These are phyloP conservation scores for Ascochyta clinopodiicola DNA, from an alignment of 2,329 filamentous ascomycete species.

Conservation along the genomic window DNA sequence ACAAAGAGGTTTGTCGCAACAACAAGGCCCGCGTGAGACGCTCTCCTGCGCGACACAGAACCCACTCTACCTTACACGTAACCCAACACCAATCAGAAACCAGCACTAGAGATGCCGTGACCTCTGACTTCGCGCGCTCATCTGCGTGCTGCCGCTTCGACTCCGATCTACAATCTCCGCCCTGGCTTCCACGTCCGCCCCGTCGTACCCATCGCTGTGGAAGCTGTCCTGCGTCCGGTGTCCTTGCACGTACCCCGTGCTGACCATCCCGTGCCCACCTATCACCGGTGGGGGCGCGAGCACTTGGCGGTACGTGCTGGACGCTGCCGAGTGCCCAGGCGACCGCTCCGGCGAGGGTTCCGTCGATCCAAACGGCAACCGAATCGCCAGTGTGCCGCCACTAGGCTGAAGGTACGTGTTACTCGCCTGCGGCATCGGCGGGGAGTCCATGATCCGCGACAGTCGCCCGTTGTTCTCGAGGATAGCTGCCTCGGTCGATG, in stretches of 20 bases:
- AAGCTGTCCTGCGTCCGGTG: conserved; percentile 49
- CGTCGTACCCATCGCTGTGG: conserved; percentile 40
- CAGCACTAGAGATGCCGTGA: conserved; percentile 3
- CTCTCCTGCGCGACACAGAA: neutral
- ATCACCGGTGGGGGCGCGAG: conserved; percentile 29
- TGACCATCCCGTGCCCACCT: conserved; percentile 35
- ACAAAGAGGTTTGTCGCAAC: neutral
- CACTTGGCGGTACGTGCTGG: conserved; percentile 41
- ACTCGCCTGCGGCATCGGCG: conserved; percentile 19
- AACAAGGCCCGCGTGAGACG: neutral
- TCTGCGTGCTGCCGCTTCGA: conserved; percentile 42
- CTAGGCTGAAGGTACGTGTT: conserved; percentile 37
- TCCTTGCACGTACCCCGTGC: conserved; percentile 49
- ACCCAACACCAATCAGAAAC: too few relatives aligned
- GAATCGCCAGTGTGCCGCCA: conserved; percentile 32
- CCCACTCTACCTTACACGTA: neutral
- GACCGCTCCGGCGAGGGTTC: conserved; percentile 47
- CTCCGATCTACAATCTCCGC: conserved; percentile 48
- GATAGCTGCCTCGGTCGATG: conserved; percentile 37
- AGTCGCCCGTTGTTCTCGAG: conserved; percentile 32
- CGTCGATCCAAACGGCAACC: conserved; percentile 46
- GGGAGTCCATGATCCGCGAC: conserved; percentile 36
- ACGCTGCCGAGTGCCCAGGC: conserved; percentile 43
- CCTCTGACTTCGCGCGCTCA: conserved; percentile 30
- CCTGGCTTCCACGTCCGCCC: conserved; percentile 41